These are phyloP conservation scores for Echinosophora koreensis DNA, from an alignment of 306 rosid genomes.

Conservation along the genomic window DNA sequence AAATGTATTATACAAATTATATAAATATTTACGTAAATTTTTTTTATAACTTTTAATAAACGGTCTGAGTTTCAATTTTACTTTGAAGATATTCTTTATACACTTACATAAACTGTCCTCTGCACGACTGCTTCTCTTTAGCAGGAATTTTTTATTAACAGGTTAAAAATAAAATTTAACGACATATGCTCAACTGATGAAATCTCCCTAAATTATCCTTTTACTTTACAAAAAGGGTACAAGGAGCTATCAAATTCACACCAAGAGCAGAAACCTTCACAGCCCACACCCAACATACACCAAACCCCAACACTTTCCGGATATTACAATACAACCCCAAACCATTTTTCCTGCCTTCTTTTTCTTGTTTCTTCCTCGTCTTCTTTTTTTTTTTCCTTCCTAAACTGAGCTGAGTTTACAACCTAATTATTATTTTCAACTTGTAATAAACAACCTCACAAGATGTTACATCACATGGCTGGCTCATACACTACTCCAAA, in stretches of 20 bases:
- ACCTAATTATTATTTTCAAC: conserved; percentile 32
- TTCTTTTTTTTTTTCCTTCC: neutral
- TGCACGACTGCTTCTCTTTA: too few species aligned
- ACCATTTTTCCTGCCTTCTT: neutral
- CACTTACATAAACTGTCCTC: too few species aligned
- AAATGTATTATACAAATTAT: too few species aligned
- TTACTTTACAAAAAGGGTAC: conserved; percentile 43
- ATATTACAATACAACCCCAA: conserved; percentile 44
- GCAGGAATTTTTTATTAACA: too few species aligned
- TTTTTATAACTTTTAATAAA: too few species aligned
- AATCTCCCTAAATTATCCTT: conserved; percentile 18
- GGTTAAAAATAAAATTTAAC: neutral
- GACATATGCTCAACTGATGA: conserved; percentile 9
- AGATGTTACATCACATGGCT: neutral
- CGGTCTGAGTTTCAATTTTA: too few species aligned
- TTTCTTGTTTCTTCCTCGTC: too few species aligned
- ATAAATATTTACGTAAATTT: too few species aligned
- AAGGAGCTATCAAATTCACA: conserved; percentile 39
- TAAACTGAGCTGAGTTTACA: conserved; percentile 25
- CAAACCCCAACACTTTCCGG: neutral
- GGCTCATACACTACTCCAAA: conserved; percentile 6
- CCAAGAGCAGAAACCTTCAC: conserved; percentile 40
- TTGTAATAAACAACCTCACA: conserved; percentile 26
- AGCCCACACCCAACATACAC: neutral
- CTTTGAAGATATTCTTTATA: too few species aligned